Conservation (phyloP, 2,329 filamentous ascomycete genomes). For the Exserohilum rostratum region DNA sequence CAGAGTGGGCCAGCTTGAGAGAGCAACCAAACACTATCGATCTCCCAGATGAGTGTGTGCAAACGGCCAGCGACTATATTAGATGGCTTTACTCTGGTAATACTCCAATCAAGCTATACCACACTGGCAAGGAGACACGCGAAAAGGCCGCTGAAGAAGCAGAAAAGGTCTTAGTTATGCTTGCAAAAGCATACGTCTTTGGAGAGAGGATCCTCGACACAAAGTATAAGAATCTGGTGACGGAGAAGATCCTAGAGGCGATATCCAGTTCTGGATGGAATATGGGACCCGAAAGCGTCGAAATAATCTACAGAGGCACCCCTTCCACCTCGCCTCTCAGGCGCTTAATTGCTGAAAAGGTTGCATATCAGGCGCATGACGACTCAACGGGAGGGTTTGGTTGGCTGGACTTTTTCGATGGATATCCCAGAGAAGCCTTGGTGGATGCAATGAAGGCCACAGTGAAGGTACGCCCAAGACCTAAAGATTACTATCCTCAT, state of each 20-base stretch:
- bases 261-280: neutral
- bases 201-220: neutral
- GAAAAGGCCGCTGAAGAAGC: neutral
- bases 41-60: neutral
- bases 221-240: neutral
- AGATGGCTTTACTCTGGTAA: neutral
- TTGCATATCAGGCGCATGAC: neutral
- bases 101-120: neutral
- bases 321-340: neutral
- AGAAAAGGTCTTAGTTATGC: neutral
- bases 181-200: neutral
- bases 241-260: neutral
- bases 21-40: neutral
- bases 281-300: neutral
- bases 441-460: neutral
- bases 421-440: neutral
- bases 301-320: neutral
- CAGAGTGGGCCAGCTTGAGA: neutral
- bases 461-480: neutral
- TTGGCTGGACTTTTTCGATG: neutral
- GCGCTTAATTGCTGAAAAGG: neutral
- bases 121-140: neutral
- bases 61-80: neutral
- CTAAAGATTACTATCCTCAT: neutral
- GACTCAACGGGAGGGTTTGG: neutral